These are phyloP conservation scores for Thielaviopsis populi DNA, from an alignment of 2,329 filamentous ascomycete genomes.

Conservation along the genomic window DNA sequence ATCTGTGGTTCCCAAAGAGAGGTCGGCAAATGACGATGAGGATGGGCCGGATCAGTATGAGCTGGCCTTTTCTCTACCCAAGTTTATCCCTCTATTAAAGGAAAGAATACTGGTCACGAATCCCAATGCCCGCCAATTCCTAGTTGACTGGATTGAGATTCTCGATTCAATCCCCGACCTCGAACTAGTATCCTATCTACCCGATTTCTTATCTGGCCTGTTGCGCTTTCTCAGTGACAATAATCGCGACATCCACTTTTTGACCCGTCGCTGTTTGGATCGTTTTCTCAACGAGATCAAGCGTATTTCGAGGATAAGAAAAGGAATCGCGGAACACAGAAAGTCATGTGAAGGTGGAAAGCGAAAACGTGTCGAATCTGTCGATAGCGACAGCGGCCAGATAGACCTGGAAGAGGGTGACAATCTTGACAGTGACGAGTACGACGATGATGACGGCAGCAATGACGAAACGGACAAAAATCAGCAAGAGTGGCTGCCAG, in stretches of 20 bases:
- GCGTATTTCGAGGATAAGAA: constrained; percentile 82
- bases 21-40: constrained; percentile 33
- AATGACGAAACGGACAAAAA: constrained; percentile 34
- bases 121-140: constrained; percentile 84
- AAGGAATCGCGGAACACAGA: constrained; percentile 75
- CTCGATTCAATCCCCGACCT: constrained; percentile 94
- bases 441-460: constrained; percentile 37
- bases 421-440: constrained; percentile 42
- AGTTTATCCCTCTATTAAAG: constrained; percentile 84
- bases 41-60: constrained; percentile 32
- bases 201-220: constrained; percentile 77
- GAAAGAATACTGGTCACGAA: constrained; percentile 91
- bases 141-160: constrained; percentile 90
- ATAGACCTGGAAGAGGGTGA: constrained; percentile 45
- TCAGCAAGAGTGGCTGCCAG: constrained; percentile 92
- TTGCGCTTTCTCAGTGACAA: constrained; percentile 85
- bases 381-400: constrained; percentile 48
- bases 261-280: constrained; percentile 76
- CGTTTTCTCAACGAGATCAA: constrained; percentile 88
- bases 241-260: constrained; percentile 86
- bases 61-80: constrained; percentile 71
- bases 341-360: constrained; percentile 54
- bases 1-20: constrained; percentile 56
- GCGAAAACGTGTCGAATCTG: constrained; percentile 52
- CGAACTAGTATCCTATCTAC: constrained; percentile 82